Base-by-base conservation (phyloP, 2,329 filamentous ascomycete species). In the Domatiomyces catenatus region DNA sequence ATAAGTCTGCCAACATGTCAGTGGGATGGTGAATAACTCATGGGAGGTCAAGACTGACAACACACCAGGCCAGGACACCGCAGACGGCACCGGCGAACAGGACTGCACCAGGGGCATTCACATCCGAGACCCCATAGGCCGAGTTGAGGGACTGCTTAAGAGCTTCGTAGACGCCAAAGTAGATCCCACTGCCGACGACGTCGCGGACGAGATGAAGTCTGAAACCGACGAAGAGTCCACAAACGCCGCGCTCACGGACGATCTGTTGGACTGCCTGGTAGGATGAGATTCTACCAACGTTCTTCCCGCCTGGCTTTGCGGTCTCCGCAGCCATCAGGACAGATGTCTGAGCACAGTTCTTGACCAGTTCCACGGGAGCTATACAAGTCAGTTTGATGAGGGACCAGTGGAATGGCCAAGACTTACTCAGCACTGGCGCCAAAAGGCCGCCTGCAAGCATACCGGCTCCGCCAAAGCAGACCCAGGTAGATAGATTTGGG, bases 311-410 rank as follows among this genome's bases (percentile, higher is more conserved):
- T 26, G 36, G 48, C 22, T 47, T 49, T 17, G 54, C 46, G 22
- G 45, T 44, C 32, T 52, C 44, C 20, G 51, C 48, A 7, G 68
- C 65, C 53, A 72, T 67, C 46, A 72, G 58, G 32, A 72, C 69
- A 1, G 70, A 72, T 7, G 70, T 71, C 56, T 72, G 70, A 15
- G 71, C 68, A 4, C 71, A 70, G 51, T 72, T 72, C 57, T 72
- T 72, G 47, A 70, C 66, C 32, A 71, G 59, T 60, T 72, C 70
- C 48, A 72, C 70, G 1, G 70, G 70, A 52, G 69, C 69, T 71
- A 48, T 3, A 22, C 24, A 8, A 28, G 44, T 49, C 45, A 54
- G 51, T 15, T 12, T 36, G 28, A 24, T 36, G 5, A 17, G 26
- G 24, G 26, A 44, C 15, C 15, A 42, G 10, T 42, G 18, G n/a